Conservation (phyloP, 1,139 yeast species). For the Hemisphaericaspora subhashii region DNA sequence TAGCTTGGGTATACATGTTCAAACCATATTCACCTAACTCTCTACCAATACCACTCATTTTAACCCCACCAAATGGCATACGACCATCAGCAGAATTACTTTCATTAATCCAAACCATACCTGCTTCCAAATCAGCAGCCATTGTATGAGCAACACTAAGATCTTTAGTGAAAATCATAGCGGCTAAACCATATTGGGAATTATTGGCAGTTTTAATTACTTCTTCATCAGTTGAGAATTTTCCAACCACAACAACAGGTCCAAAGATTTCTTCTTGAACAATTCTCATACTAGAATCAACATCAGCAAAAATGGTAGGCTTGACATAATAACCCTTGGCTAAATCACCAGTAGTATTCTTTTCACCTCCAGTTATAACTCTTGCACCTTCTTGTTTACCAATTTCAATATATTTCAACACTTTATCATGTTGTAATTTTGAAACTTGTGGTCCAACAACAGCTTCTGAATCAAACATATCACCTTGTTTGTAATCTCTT, state of each 20-base stretch:
- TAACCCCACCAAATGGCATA: slow-evolving; percentile 78
- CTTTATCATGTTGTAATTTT: slow-evolving; percentile 62
- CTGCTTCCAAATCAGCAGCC: slow-evolving; percentile 49
- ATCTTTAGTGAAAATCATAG: slow-evolving; percentile 75
- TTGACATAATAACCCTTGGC: slow-evolving; percentile 49
- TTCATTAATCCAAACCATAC: slow-evolving; percentile 62
- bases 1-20: slow-evolving; percentile 71
- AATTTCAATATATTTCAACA: slow-evolving; percentile 48
- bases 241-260: slow-evolving; percentile 56
- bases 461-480: slow-evolving; percentile 55
- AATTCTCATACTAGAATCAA: slow-evolving; percentile 51
- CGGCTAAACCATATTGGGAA: slow-evolving; percentile 59
- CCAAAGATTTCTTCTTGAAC: slow-evolving; percentile 62
- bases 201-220: slow-evolving; percentile 51
- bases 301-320: slow-evolving; percentile 58
- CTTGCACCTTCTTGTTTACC: slow-evolving; percentile 61
- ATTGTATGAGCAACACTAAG: slow-evolving; percentile 43
- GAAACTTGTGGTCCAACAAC: slow-evolving; percentile 82
- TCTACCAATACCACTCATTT: slow-evolving; percentile 84
- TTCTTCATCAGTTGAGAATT: slow-evolving; percentile 54
- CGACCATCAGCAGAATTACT: slow-evolving; percentile 76
- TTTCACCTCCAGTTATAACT: slow-evolving; percentile 48
- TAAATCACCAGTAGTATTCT: slow-evolving; percentile 35
- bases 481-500: slow-evolving; percentile 56
- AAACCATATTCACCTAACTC: slow-evolving; percentile 87